These are phyloP conservation scores for Daldinia grandis DNA, from an alignment of 495 filamentous ascomycete genomes.

Conservation along the genomic window DNA sequence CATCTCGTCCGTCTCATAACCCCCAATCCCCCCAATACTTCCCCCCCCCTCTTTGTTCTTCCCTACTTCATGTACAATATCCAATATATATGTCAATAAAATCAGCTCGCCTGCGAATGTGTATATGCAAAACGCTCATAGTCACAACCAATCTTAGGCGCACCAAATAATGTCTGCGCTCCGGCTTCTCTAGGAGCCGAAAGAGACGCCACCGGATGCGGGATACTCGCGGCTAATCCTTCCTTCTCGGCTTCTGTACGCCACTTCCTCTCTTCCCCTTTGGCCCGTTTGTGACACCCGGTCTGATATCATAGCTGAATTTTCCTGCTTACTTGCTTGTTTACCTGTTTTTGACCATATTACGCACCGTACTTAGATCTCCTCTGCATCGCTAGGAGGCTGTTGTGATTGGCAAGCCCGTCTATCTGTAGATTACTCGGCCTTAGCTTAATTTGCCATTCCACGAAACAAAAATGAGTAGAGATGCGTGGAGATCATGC, in stretches of 20 bases:
- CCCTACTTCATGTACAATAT: constrained; percentile 1
- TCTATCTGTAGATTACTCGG: background rate
- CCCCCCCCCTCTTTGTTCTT: background rate
- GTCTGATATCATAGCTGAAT: background rate
- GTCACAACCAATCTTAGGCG: constrained; percentile 20
- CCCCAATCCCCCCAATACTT: background rate
- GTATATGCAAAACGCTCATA: constrained; percentile 20
- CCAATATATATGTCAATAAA: constrained; percentile 9
- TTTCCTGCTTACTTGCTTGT: background rate
- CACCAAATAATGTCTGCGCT: background rate
- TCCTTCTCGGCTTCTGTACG: background rate
- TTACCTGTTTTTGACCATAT: background rate
- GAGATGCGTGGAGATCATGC: background rate
- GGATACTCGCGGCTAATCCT: background rate
- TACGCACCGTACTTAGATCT: background rate
- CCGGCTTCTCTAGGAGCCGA: background rate
- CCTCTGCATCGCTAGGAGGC: background rate
- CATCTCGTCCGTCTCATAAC: constrained; percentile 19
- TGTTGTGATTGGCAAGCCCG: background rate
- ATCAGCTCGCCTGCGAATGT: constrained; percentile 3
- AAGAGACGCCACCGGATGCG: constrained; percentile 8
- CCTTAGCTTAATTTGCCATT: background rate
- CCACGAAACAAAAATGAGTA: background rate
- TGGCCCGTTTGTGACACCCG: background rate
- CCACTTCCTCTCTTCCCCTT: background rate